Evolutionary conservation across 306 rosid species (phyloP), one percentile per base, ranked within the genome.

Genomic region (Vigna hirtella): DNA sequence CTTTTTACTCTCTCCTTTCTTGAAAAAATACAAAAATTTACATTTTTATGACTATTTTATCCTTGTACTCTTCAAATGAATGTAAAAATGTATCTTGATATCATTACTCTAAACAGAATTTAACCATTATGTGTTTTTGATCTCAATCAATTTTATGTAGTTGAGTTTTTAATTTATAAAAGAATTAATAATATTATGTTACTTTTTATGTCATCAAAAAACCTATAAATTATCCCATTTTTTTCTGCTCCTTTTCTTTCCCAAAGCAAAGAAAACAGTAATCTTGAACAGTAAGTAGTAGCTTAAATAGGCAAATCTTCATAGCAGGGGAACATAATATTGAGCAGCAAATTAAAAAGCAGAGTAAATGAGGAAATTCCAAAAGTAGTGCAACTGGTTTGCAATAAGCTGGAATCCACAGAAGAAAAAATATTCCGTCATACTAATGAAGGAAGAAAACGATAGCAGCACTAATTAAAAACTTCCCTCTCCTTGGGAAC

Each of bases 331-430:
- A 70, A 79, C 69, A 75, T 45, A 63, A 70, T 79, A 69, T 36
- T 24, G 34, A 79, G 38, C 72, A 66, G 64, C 70, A 26, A 22
- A 72, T 55, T 65, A 47, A 55, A 72, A 79, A 70, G 40, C 17
- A 7, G 13, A 40, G 51, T 22, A 43, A 58, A 66, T 20, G 70
- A 61, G 3, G 20, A 43, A 22, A 79, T 58, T 49, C 16, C 6
- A 47, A 72, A 77, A 49, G 73, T 36, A 76, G 69, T 78, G 86
- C 85, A 69, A 38, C 82, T 76, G 28, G 48, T 72, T 43, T 81
- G 88, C 81, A 74, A 16, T 59, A 82, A 80, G 91, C 90, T 88
- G 91, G 87, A 82, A 51, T 66, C 90, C 91, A 87, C 70, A 83
- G 30, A 3, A 22, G 68, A 61, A 68, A 83, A 36, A 66, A 76